Evolutionary conservation across 225 moss, liverwort and hornwort species (phyloP).

Genomic region (Sphagnum tenellum): DNA sequence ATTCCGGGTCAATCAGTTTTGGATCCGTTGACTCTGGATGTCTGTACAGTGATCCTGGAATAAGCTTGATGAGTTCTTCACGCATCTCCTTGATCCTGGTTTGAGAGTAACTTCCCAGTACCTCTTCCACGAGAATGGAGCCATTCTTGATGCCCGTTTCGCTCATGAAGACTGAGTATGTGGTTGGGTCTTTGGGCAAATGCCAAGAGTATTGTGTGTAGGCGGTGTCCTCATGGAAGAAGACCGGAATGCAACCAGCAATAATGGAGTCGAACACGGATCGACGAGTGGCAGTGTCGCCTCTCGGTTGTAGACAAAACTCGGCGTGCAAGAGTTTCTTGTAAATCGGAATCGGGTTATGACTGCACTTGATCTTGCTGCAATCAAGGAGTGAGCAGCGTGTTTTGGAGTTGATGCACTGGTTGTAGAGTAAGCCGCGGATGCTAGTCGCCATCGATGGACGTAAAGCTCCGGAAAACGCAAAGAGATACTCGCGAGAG

Average conservation of each 20-base stretch:
- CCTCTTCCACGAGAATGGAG: conserved; percentile 31
- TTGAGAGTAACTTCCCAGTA: conserved; percentile 29
- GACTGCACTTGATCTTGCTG: conserved; percentile 53
- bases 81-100: conserved; percentile 50
- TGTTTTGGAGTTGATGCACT: conserved; percentile 46
- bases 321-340: conserved; percentile 47
- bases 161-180: conserved; percentile 58
- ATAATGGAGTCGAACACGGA: conserved; percentile 83
- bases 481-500: conserved; percentile 42
- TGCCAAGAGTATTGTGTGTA: conserved; percentile 77
- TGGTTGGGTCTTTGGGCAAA: conserved; percentile 37
- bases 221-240: conserved; percentile 58
- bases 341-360: conserved; percentile 75
- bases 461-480: conserved; percentile 69
- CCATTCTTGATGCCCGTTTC: conserved; percentile 47
- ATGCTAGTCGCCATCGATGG: conserved; percentile 43
- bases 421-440: conserved; percentile 41
- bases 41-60: conserved; percentile 58
- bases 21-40: conserved; percentile 22
- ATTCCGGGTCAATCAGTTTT: background rate
- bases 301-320: conserved; percentile 80
- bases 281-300: conserved; percentile 73
- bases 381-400: conserved; percentile 61
- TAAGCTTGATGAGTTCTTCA: conserved; percentile 50
- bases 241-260: conserved; percentile 75